Percentiles rank a stretch among this genome's conserved stretches.
Evolutionary conservation across 768 basidiomycete genomes (phyloP).

Genomic region (Hericium erinaceus): DNA sequence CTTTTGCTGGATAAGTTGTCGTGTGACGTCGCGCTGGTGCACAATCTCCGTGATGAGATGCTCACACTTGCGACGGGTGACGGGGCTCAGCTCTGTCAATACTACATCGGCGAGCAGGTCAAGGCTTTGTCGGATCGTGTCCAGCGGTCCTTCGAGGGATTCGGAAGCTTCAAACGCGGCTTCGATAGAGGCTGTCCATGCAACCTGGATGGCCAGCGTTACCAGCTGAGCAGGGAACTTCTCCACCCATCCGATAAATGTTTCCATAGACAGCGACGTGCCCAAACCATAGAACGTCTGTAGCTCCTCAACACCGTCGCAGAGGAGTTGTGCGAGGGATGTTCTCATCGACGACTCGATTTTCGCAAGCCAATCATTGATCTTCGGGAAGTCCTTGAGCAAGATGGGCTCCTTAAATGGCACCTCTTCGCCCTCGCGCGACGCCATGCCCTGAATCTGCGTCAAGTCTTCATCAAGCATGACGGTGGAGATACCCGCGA

Average conservation of each 20-base stretch:
- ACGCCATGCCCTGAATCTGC: conserved; percentile 88
- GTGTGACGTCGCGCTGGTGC: conserved; percentile 92
- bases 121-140: conserved; percentile 70
- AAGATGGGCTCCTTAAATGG: conserved; percentile 73
- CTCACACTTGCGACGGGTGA: conserved; percentile 96
- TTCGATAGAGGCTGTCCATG: conserved; percentile 88
- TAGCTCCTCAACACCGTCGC: conserved; percentile 72
- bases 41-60: conserved; percentile 98
- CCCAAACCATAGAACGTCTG: conserved; percentile 70
- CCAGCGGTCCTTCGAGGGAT: conserved; percentile 56
- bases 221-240: conserved; percentile 94
- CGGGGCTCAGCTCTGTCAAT: conserved; percentile 75
- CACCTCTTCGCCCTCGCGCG: conserved; percentile 93
- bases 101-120: conserved; percentile 97
- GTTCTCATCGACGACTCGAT: conserved; percentile 90
- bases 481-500: conserved; percentile 91
- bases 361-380: conserved; percentile 96
- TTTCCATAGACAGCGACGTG: conserved; percentile 46
- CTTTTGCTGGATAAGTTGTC: conserved; percentile 60
- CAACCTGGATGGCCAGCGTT: conserved; percentile 89
- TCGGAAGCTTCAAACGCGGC: conserved; percentile 45
- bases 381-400: conserved; percentile 90
- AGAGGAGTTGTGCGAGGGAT: conserved; percentile 77
- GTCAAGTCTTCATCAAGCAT: conserved; percentile 80
- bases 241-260: conserved; percentile 86